Evolutionary conservation across 2,329 filamentous ascomycete genomes (phyloP), one percentile per base, ranked within the genome.

Genomic region (Ophiobolus disseminans): DNA sequence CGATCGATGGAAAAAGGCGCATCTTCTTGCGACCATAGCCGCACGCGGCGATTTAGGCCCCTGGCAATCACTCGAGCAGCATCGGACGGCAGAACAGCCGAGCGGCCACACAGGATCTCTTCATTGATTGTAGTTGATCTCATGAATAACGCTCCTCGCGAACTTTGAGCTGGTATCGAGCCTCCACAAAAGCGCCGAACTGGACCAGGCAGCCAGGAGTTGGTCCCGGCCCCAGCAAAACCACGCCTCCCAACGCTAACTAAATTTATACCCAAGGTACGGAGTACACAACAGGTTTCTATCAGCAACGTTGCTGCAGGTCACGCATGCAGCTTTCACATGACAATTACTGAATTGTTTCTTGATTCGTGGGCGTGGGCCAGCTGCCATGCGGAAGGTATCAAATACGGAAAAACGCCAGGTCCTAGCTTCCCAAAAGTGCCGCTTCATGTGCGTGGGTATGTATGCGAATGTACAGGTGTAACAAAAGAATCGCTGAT

Each of bases 381-480:
- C 31, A 21, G 38, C 28, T 19, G 28, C 37, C 23, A 53, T 55
- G 55, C 50, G 59, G 20, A 38, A 51, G 45, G 3, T 50, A 48
- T 50, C 37, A n/a, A 53, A 51, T 53, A 35, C 31, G 48, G 45
- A 44, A 45, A 11, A 41, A 57, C 46, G 42, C 45, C 55, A 42
- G 34, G 30, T 31, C 25, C 49, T 45, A 20, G 19, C 22, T 34
- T 14, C 39, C 48, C 35, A 39, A 48, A 48, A 57, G 40, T 41
- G 44, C 35, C 41, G 40, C 35, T 55, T 25, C 36, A 38, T 47
- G 42, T 43, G 26, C 41, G 32, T 46, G 43, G 34, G 30, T 42
- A 45, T 48, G 40, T 50, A 17, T 49, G 39, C 32, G 37, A 54
- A 54, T 52, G 40, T 45, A 40, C 37, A 30, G 44, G 21, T 25